Evolutionary conservation across 768 basidiomycete genomes (phyloP).

Genomic region (Pleurotus eryngii): DNA sequence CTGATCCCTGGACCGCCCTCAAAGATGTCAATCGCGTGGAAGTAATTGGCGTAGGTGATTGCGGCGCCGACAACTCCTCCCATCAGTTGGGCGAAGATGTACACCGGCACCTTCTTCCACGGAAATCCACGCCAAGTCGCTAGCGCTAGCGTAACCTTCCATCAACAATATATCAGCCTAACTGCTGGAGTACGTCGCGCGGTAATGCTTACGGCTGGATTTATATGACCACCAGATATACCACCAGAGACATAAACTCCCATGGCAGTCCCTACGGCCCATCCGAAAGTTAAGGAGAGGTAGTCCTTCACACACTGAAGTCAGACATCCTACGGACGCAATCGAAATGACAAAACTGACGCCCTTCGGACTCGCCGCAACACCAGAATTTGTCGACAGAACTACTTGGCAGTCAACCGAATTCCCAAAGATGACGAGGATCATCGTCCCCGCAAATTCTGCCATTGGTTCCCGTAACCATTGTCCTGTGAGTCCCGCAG

Average conservation of each 20-base stretch:
- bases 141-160: constrained; percentile 64
- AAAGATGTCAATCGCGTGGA: constrained; percentile 62
- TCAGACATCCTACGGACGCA: neutral
- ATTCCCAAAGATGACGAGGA: constrained; percentile 49
- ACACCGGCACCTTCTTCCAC: constrained; percentile 75
- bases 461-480: constrained; percentile 38
- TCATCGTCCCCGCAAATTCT: constrained; percentile 53
- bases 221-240: constrained; percentile 48
- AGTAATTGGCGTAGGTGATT: constrained; percentile 64
- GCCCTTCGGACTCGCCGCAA: constrained; percentile 41
- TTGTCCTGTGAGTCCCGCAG: constrained; percentile 18
- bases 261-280: constrained; percentile 42
- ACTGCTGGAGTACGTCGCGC: constrained; percentile 13
- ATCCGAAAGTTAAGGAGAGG: constrained; percentile 39
- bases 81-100: constrained; percentile 61
- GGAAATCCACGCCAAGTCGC: constrained; percentile 73
- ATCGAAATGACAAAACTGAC: constrained; percentile 22
- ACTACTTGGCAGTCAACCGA: constrained; percentile 49
- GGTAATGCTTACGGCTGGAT: constrained; percentile 27
- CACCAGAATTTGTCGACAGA: constrained; percentile 35
- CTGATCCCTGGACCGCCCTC: constrained; percentile 56
- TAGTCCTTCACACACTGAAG: constrained; percentile 27
- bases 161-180: constrained; percentile 4
- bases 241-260: constrained; percentile 48
- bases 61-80: constrained; percentile 62